A percentile compares a stretch with the other conserved stretches of the same genome.
phyloP scores from a whole-genome alignment of 139 green algal species.

The Coccomyxa sp. region DNA sequence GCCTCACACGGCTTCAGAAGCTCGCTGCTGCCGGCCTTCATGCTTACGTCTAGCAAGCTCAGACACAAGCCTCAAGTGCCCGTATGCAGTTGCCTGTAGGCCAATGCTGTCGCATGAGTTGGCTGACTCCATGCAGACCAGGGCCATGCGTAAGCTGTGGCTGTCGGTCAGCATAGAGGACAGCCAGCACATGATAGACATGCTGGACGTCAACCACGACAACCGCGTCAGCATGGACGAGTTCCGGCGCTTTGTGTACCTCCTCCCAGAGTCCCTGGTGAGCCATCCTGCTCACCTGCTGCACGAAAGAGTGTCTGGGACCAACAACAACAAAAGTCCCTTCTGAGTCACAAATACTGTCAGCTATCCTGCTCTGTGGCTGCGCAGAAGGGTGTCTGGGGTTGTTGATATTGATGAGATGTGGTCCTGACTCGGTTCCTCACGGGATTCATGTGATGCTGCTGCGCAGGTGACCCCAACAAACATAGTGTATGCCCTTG shows the following conservation, averaged over 20 bases:
- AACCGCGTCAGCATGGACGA: conserved; percentile 16
- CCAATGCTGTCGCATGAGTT: background rate
- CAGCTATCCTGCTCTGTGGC: no score
- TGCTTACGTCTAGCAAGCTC: no score
- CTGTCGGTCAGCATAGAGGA: conserved; percentile 5
- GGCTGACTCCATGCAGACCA: background rate
- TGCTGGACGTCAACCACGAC: conserved; percentile 26
- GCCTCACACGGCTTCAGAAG: background rate
- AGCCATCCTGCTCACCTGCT: background rate
- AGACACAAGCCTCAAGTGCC: no score
- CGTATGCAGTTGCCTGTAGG: no score
- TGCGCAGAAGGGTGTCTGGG: no score
- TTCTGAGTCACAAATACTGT: no score
- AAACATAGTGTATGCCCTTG: conserved; percentile 13
- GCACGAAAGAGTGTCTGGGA: no score
- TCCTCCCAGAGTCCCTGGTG: conserved; percentile 21
- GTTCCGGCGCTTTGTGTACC: conserved; percentile 25
- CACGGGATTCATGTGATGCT: no score
- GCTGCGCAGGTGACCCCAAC: conserved; percentile 2
- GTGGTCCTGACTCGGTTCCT: no score
- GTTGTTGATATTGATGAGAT: no score
- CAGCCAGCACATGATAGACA: conserved; percentile 23
- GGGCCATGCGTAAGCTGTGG: conserved; percentile 1
- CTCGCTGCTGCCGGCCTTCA: background rate
- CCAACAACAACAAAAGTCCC: no score